Evolutionary conservation across 192 early-diverging fungal species (phyloP).

Genomic region (Globomyces pollinis-pini): DNA sequence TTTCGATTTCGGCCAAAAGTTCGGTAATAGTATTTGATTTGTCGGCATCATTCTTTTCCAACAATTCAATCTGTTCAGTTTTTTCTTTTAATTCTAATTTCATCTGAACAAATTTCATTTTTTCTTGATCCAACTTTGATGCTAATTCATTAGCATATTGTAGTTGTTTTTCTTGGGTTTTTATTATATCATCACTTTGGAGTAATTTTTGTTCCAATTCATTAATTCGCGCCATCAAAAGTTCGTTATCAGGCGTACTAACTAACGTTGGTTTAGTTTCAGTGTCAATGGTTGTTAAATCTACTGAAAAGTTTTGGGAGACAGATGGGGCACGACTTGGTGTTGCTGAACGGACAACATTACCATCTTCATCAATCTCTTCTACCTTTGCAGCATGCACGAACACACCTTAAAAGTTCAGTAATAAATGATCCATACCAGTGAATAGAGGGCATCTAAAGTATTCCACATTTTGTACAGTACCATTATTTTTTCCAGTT

Average conservation of each 20-base stretch:
- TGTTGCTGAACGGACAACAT: neutral
- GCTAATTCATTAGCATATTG: neutral
- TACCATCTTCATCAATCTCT: neutral
- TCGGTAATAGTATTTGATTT: neutral
- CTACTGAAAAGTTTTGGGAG: neutral
- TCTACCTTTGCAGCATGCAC: neutral
- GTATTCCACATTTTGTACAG: slow-evolving; percentile 68
- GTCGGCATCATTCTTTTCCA: neutral
- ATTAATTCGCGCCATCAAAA: neutral
- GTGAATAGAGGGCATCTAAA: slow-evolving; percentile 54
- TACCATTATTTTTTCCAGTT: slow-evolving; percentile 84
- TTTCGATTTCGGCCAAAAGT: neutral
- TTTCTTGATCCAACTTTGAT: neutral
- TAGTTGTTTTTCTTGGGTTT: neutral
- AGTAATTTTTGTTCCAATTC: neutral
- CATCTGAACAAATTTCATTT: neutral
- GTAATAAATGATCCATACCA: neutral
- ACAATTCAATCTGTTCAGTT: neutral
- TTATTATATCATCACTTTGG: neutral
- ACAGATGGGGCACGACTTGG: neutral
- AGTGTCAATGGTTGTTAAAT: neutral
- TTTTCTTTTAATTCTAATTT: neutral
- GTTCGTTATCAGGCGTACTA: neutral
- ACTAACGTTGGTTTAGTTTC: neutral
- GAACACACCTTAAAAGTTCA: neutral